A percentile compares a stretch with the other conserved stretches of the same genome.
phyloP scores from a whole-genome alignment of 1,284 basidiomycete species.

The Anthracocystis panici-leucophaei region DNA sequence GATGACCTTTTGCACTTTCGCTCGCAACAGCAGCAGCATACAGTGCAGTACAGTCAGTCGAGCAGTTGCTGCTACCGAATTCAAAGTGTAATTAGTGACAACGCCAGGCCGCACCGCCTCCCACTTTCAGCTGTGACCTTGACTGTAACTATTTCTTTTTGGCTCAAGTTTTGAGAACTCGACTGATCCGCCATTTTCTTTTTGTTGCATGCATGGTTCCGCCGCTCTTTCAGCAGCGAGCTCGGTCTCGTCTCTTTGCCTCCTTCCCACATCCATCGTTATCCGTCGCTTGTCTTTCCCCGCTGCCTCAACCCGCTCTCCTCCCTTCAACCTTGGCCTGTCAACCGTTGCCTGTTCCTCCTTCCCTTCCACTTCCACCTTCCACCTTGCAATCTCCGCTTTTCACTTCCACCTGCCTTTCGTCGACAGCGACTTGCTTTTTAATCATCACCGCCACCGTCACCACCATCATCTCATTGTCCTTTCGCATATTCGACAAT shows the following conservation, averaged over 20 bases:
- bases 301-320: conserved; percentile 6
- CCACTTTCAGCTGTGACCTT: not conserved
- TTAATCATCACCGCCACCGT: not conserved
- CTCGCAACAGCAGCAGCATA: conserved; percentile 1
- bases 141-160: not conserved
- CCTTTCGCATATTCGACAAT: too few relatives aligned
- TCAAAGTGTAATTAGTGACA: conserved; percentile 1
- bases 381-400: not conserved
- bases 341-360: not conserved
- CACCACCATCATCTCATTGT: not conserved
- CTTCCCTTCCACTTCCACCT: not conserved
- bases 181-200: not conserved
- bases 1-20: not conserved
- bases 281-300: conserved; percentile 50
- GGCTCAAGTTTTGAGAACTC: not conserved
- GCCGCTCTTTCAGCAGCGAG: not conserved
- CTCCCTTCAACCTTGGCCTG: too few relatives aligned
- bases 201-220: not conserved
- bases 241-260: conserved; percentile 7
- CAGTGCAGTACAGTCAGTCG: not conserved
- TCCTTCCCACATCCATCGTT: conserved; percentile 38
- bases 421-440: not conserved
- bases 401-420: not conserved
- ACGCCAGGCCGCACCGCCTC: not conserved
- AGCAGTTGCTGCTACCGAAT: not conserved